Conservation (phyloP, 371 early-diverging fungal species). For the Mortierella sp. region DNA sequence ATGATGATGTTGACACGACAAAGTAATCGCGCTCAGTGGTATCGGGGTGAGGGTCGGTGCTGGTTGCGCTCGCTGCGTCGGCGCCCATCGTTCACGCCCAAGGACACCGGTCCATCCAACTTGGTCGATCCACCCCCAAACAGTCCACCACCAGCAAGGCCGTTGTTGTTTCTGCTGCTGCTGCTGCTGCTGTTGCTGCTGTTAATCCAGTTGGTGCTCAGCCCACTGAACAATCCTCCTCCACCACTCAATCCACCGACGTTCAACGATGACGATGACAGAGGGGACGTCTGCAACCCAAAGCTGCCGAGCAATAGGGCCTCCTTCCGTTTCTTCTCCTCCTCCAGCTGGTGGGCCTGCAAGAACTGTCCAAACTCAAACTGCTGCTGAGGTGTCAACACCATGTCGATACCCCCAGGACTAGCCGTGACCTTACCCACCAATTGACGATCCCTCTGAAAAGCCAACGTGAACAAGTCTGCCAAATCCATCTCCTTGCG, state of each 20-base stretch:
- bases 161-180: background rate
- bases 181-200: background rate
- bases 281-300: background rate
- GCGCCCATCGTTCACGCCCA: background rate
- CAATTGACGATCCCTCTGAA: constrained; percentile 43
- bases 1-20: too few relatives aligned
- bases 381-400: constrained; percentile 51
- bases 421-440: constrained; percentile 35
- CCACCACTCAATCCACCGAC: background rate
- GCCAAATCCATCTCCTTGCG: constrained; percentile 43
- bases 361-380: constrained; percentile 52
- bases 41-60: background rate
- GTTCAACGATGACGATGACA: background rate
- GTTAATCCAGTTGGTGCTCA: background rate
- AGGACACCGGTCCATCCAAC: background rate
- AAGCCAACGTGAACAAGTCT: constrained; percentile 50
- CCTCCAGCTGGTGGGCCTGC: constrained; percentile 32
- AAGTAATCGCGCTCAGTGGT: background rate
- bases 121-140: background rate
- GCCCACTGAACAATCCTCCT: background rate
- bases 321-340: constrained; percentile 32
- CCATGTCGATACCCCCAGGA: constrained; percentile 48
- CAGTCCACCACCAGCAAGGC: background rate
- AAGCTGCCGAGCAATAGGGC: constrained; percentile 12
- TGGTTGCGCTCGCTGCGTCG: constrained; percentile 4